Percentiles rank a stretch among this genome's conserved stretches.
phyloP scores from a whole-genome alignment of 768 basidiomycete species.

The Amanita exitialis region DNA sequence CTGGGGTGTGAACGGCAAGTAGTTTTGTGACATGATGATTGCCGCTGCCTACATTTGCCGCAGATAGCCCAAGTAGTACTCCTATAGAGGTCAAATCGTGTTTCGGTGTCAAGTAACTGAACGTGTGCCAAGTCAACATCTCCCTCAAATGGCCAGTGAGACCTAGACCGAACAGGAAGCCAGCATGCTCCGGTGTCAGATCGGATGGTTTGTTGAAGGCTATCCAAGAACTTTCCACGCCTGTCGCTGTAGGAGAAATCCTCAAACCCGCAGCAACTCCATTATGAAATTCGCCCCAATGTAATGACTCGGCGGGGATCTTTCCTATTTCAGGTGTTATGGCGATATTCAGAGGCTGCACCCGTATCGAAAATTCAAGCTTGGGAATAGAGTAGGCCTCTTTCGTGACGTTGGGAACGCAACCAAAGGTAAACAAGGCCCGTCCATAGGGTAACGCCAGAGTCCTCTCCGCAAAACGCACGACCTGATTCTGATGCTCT shows the following conservation, averaged over 20 bases:
- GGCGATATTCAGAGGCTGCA: constrained; percentile 63
- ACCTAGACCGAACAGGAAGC: constrained; percentile 88
- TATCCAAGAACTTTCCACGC: constrained; percentile 91
- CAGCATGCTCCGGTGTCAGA: constrained; percentile 90
- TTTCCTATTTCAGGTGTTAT: constrained; percentile 64
- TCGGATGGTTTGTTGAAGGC: constrained; percentile 91
- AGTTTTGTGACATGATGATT: constrained; percentile 87
- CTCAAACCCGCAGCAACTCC: constrained; percentile 90
- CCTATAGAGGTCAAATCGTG: constrained; percentile 94
- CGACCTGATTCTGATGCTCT: constrained; percentile 74
- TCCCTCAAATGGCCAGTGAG: constrained; percentile 84
- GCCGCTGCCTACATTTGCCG: constrained; percentile 78
- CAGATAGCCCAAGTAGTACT: constrained; percentile 86
- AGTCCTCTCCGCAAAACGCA: constrained; percentile 78
- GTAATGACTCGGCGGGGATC: constrained; percentile 57
- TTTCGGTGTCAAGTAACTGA: constrained; percentile 89
- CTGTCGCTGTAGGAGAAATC: constrained; percentile 61
- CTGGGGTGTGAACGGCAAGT: constrained; percentile 87
- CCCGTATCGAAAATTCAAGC: constrained; percentile 63
- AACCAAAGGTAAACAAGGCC: constrained; percentile 87
- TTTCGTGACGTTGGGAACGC: constrained; percentile 61
- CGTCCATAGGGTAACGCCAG: constrained; percentile 85
- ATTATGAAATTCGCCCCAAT: constrained; percentile 98
- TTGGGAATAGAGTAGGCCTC: constrained; percentile 76
- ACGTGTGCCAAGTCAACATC: constrained; percentile 93